Base-by-base conservation (phyloP, 208 protist genomes). In the Leptomonas pyrrhocoris region DNA sequence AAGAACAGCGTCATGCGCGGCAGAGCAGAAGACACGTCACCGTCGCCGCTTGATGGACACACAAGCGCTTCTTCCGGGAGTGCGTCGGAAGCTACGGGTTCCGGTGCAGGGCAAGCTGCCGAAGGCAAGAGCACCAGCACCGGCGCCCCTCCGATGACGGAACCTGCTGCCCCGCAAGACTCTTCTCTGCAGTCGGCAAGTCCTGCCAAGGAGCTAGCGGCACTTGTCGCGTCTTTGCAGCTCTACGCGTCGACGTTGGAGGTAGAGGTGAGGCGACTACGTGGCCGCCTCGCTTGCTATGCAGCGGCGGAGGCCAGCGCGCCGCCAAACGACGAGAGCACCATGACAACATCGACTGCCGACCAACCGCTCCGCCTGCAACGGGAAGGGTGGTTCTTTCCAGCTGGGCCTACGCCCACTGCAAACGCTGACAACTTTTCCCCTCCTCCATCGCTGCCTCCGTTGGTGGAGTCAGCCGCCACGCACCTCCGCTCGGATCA, bases 241-340 rank as follows among this genome's bases (percentile, higher is more conserved):
- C 51, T 57, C 30, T 57, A 57, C 51, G 19, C 51, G 51, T 34
- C 51, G 8, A 57, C 51, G 9, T n/a, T 57, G 51, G 51, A 57
- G 30, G 19, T 27, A n/a, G 51, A 57, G 19, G 51, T 57, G 51
- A 7, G 19, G 23, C 28, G 28, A 16, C 51, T 57, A 9, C 51
- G 51, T 15, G 2, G 51, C 15, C 51, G 51, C 30, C 51, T 57
- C 23, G 28, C 51, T 16, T 28, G 30, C 15, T 40, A 57, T 28
- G 51, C 34, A 3, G 51, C 15, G 8, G 4, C 31, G 7, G 51
- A 57, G 38, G 11, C 4, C 3, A 18, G 2, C 30, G 23, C 31
- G 13, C 4, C 51, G 5, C 9, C 2, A 6, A 30, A 23, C 23
- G 49, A 7, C 21, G 6, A 30, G 4, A 54, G 18, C 21, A 49